A percentile compares a stretch with the other conserved stretches of the same genome.
Conservation (phyloP, 2,329 filamentous ascomycete genomes). For the Ophiocordyceps camponoti-saundersi region DNA sequence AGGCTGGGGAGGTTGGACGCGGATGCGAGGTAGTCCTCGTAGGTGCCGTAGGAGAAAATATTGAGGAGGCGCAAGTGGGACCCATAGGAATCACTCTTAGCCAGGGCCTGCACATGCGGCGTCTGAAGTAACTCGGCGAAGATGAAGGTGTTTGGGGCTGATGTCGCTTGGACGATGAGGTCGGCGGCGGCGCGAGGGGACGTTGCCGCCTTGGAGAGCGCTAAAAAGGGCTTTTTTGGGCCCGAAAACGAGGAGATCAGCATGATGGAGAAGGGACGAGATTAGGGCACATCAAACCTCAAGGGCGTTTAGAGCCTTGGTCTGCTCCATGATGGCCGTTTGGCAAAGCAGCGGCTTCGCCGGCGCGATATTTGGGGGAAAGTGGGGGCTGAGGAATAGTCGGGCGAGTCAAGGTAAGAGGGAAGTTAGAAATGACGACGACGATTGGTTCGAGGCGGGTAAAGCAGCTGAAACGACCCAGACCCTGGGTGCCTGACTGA, state of each 20-base stretch:
- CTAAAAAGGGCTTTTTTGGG: conserved; percentile 63
- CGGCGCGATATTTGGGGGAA: not conserved
- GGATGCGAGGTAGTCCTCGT: conserved; percentile 47
- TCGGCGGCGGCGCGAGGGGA: conserved; percentile 74
- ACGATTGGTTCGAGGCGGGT: not conserved
- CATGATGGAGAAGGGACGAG: not conserved
- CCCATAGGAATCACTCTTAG: conserved; percentile 40
- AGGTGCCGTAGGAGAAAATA: conserved; percentile 88
- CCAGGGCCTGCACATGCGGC: conserved; percentile 61
- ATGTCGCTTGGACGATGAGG: conserved; percentile 74
- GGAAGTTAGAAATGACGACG: not conserved
- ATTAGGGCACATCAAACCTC: conserved; percentile 26
- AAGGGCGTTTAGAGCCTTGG: conserved; percentile 45
- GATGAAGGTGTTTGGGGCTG: conserved; percentile 76
- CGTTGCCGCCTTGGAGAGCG: conserved; percentile 70
- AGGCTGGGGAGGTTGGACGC: conserved; percentile 47
- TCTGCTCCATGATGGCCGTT: conserved; percentile 48
- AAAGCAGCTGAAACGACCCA: not conserved
- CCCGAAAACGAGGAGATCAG: not conserved
- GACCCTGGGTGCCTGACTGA: not conserved
- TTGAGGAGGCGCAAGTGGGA: conserved; percentile 55
- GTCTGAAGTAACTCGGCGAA: conserved; percentile 85
- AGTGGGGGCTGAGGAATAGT: not conserved
- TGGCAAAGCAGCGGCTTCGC: conserved; percentile 2
- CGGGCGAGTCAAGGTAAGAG: not conserved